Conservation (phyloP, 2,329 filamentous ascomycete species). For the Paecilomyces sp. region DNA sequence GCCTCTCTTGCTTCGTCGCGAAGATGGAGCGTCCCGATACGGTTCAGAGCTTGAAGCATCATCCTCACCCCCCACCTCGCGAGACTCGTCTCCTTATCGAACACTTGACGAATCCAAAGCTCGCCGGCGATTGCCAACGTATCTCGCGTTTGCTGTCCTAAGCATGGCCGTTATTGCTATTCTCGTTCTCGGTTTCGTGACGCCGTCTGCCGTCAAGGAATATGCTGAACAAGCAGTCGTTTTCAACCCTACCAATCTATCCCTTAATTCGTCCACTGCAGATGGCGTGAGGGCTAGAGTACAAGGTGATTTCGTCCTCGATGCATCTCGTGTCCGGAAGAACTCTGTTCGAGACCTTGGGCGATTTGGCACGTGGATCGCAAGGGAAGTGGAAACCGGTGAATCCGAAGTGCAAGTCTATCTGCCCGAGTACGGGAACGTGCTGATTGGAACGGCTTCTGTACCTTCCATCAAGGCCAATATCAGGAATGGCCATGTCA, state of each 20-base stretch:
- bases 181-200: constrained; percentile 71
- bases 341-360: constrained; percentile 68
- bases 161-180: constrained; percentile 58
- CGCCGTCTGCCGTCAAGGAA: constrained; percentile 70
- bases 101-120: constrained; percentile 12
- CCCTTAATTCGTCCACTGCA: constrained; percentile 75
- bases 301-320: constrained; percentile 73
- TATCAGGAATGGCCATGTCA: constrained; percentile 70
- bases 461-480: constrained; percentile 70
- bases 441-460: constrained; percentile 67
- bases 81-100: constrained; percentile 9
- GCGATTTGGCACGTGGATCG: constrained; percentile 70
- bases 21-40: constrained; percentile 24
- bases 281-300: constrained; percentile 73
- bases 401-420: constrained; percentile 68
- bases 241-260: constrained; percentile 74
- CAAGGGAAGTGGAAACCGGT: constrained; percentile 65
- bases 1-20: constrained; percentile 30
- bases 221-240: constrained; percentile 80
- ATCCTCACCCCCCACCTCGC: constrained; percentile 16
- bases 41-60: constrained; percentile 17
- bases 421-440: constrained; percentile 73
- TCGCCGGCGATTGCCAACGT: constrained; percentile 63
- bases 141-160: constrained; percentile 64
- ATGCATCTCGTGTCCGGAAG: constrained; percentile 67